Percentiles rank a stretch among this genome's conserved stretches.
Conservation (phyloP, 2,329 filamentous ascomycete genomes). For the Coleophoma crateriformis region DNA sequence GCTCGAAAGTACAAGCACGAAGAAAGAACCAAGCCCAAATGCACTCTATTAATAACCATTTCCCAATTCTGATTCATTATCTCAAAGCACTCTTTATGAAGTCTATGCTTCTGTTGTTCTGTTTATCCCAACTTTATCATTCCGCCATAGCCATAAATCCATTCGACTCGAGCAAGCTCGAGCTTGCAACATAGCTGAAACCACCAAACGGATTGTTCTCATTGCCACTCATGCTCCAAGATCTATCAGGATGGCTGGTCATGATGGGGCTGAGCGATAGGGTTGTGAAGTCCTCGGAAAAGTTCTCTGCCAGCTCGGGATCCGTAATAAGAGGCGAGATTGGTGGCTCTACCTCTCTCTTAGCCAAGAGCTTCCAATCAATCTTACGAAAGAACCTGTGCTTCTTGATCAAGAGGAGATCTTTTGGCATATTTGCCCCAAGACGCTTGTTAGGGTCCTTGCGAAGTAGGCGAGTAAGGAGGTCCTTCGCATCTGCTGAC, state of each 20-base stretch:
- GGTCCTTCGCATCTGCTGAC: slow-evolving; percentile 85
- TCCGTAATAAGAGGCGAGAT: slow-evolving; percentile 94
- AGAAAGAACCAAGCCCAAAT: too few species aligned
- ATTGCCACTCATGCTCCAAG: slow-evolving; percentile 15
- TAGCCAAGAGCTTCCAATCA: slow-evolving; percentile 84
- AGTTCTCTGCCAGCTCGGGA: slow-evolving; percentile 94
- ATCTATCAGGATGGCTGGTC: slow-evolving; percentile 21
- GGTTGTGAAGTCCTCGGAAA: slow-evolving; percentile 85
- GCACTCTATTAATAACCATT: too few species aligned
- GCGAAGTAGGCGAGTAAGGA: slow-evolving; percentile 81
- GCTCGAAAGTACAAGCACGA: too few species aligned
- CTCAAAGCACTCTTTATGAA: too few species aligned
- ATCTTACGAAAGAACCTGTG: slow-evolving; percentile 97
- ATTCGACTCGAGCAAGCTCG: slow-evolving; percentile 24
- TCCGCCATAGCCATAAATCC: slow-evolving; percentile 8
- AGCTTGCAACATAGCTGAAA: slow-evolving; percentile 28
- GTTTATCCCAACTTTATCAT: too few species aligned
- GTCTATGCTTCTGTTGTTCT: too few species aligned
- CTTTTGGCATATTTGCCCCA: slow-evolving; percentile 82
- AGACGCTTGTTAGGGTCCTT: slow-evolving; percentile 91
- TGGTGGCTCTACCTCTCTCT: slow-evolving; percentile 77
- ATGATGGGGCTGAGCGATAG: slow-evolving; percentile 72
- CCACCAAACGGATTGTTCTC: slow-evolving; percentile 26
- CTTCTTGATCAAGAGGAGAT: slow-evolving; percentile 77
- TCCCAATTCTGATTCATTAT: too few species aligned